Conservation (phyloP, 2,329 filamentous ascomycete genomes). For the Aspergillus neotritici region DNA sequence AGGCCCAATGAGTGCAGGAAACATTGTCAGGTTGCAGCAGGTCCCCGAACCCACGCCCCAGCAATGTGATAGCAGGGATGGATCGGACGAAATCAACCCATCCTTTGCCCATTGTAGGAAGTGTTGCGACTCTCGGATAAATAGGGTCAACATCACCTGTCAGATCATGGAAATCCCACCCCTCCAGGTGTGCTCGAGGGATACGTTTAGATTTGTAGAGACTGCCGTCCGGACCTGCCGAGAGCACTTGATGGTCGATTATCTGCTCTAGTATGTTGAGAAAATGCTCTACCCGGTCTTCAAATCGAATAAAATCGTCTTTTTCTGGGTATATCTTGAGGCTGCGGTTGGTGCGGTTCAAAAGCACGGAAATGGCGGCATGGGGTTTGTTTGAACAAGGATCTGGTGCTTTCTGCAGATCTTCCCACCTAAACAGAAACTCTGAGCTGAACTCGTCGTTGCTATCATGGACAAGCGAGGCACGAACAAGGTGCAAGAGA, state of each 20-base stretch:
- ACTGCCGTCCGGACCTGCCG: background rate
- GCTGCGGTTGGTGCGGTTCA: no score
- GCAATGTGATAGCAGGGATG: constrained; percentile 20
- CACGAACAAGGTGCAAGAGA: constrained; percentile 34
- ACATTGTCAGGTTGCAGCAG: constrained; percentile 10
- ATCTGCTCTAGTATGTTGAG: constrained; percentile 25
- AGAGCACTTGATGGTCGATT: constrained; percentile 18
- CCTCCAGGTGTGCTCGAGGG: constrained; percentile 21
- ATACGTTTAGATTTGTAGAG: background rate
- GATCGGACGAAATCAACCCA: constrained; percentile 30
- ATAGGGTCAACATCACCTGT: constrained; percentile 17
- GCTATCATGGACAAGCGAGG: constrained; percentile 19
- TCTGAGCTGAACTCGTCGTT: background rate
- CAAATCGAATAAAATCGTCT: constrained; percentile 6
- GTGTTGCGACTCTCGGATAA: constrained; percentile 13
- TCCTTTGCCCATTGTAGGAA: constrained; percentile 14
- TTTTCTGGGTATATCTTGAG: no score
- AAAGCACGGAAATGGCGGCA: no score
- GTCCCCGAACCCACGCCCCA: constrained; percentile 25
- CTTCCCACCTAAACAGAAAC: no score
- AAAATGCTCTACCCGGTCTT: constrained; percentile 22
- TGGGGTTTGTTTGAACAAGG: no score
- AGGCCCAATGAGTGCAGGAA: constrained; percentile 21
- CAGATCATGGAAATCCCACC: constrained; percentile 26
- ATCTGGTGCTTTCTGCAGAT: no score